Evolutionary conservation across 805 yeast species (phyloP).

Genomic region (Pichia insulana): DNA sequence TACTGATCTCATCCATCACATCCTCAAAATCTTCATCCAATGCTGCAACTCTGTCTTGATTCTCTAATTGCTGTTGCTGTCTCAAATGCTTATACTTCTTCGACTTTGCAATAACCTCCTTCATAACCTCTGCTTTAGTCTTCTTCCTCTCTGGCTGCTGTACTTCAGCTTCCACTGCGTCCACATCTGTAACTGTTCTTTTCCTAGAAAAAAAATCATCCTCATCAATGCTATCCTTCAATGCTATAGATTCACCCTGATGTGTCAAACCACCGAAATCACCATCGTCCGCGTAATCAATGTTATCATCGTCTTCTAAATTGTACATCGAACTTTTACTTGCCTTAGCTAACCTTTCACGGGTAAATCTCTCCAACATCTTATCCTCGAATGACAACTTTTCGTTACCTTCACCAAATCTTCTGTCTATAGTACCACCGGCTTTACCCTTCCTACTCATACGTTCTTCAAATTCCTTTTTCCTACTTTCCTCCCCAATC

Average conservation of each 20-base stretch:
- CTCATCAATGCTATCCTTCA: conserved; percentile 26
- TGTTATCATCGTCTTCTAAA: conserved; percentile 55
- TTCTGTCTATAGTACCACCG: conserved; percentile 75
- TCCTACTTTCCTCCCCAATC: conserved; percentile 56
- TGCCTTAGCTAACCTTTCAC: conserved; percentile 63
- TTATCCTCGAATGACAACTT: conserved; percentile 78
- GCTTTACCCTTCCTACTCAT: conserved; percentile 56
- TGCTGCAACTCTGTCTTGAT: conserved; percentile 53
- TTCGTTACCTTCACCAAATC: conserved; percentile 83
- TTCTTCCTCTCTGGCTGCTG: conserved; percentile 49
- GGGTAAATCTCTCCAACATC: conserved; percentile 90
- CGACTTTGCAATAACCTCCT: conserved; percentile 75
- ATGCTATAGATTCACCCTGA: conserved; percentile 58
- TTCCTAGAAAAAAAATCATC: conserved; percentile 29
- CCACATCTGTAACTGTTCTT: conserved; percentile 17
- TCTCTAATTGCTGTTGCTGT: conserved; percentile 52
- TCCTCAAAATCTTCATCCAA: conserved; percentile 70
- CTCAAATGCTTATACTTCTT: conserved; percentile 70
- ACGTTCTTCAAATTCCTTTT: conserved; percentile 54
- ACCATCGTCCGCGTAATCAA: conserved; percentile 46
- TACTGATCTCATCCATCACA: conserved; percentile 38
- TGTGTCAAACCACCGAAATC: conserved; percentile 63
- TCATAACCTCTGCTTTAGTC: conserved; percentile 79
- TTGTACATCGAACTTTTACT: conserved; percentile 58
- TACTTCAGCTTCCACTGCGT: conserved; percentile 25